Evolutionary conservation across 345 rosid genomes (phyloP), one percentile per base, ranked within the genome.

Genomic region (Salix brachista): DNA sequence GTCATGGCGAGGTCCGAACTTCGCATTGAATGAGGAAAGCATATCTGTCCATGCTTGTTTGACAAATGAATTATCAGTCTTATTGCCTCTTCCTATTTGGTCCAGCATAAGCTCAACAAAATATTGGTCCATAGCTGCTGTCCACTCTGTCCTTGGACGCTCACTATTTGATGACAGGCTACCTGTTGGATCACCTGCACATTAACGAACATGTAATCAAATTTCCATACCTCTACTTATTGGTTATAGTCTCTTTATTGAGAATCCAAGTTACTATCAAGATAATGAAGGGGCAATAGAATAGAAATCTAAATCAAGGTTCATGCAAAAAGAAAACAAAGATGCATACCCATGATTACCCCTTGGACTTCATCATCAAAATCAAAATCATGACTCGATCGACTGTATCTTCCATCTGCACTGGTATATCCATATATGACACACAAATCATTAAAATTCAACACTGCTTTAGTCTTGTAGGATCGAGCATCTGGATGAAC

Each of bases 321-420:
- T 39, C 26, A 56, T 39, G 11, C 44, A 62, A 32, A 26, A 30
- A 18, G 30, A 79, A 75, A 58, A 70, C 5, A 76, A 23, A 34
- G 72, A 72, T 44, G 80, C 87, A 76, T 41, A 89, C 95, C 92
- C 72, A 81, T 79, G 71, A 84, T 86, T 37, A 83, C 78, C 66
- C 89, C 88, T 62, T 84, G 87, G 70, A 84, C 64, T 74, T 88
- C 94, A 84, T 90, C 94, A 23, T 91, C 95, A 80, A 89, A 81
- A 83, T 90, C 93, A 54, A 85, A 5, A 79, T 94, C 98, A 84
- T 94, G 97, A 80, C 96, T 91, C 72, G 98, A 94, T 73, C 86
- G 85, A 72, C 98, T 94, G 77, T 94, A 94, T 81, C 98, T 90
- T 83, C 98, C 98, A 84, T 91, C 98, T 0, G 98, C 98, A 75